A percentile compares a stretch with the other conserved stretches of the same genome.
Conservation (phyloP, 805 yeast species). For the Hanseniaspora thailandica region DNA sequence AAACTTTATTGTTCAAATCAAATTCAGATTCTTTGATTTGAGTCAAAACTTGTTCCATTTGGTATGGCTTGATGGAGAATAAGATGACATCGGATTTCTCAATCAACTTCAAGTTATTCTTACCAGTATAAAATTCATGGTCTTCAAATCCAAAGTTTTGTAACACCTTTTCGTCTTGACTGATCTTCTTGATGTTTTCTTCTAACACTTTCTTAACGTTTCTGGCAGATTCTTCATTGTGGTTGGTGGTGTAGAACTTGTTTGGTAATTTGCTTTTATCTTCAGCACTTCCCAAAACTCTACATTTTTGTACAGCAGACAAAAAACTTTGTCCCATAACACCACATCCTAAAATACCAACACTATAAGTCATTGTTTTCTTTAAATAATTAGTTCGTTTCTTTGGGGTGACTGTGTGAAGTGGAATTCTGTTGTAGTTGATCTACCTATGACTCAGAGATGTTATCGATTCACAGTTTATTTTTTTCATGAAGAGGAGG, state of each 20-base stretch:
- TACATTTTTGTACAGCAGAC: constrained; percentile 47
- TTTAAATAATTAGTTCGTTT: background rate
- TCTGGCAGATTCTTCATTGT: constrained; percentile 33
- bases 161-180: constrained; percentile 37
- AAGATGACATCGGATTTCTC: constrained; percentile 55
- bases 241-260: constrained; percentile 66
- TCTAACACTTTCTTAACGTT: constrained; percentile 43
- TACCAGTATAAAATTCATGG: constrained; percentile 1
- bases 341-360: constrained; percentile 84
- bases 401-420: too few relatives aligned
- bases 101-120: constrained; percentile 47
- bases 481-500: too few relatives aligned
- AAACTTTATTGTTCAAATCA: constrained; percentile 19
- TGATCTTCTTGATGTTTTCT: constrained; percentile 32
- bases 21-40: background rate
- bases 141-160: constrained; percentile 28
- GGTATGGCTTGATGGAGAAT: constrained; percentile 80
- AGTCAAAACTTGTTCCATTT: constrained; percentile 50
- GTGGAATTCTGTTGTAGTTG: too few relatives aligned
- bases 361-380: constrained; percentile 15
- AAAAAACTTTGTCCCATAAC: constrained; percentile 91
- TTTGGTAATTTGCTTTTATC: constrained; percentile 43
- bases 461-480: too few relatives aligned
- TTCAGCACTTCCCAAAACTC: constrained; percentile 24
- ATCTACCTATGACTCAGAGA: too few relatives aligned